These are phyloP conservation scores for Croton laevigatus DNA, from an alignment of 441 rosid genomes.

Conservation along the genomic window DNA sequence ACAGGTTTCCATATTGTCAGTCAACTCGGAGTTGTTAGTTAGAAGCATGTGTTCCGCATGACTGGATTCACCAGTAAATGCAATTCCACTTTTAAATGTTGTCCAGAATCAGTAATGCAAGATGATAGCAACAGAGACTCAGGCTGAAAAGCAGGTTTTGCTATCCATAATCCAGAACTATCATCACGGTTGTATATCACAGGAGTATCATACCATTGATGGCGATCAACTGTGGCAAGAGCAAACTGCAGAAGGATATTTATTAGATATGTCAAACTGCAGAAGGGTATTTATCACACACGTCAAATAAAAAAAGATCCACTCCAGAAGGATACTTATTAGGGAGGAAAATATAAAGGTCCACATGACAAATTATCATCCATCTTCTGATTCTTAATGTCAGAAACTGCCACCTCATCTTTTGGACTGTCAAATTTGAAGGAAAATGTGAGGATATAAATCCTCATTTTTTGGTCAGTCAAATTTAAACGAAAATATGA, in stretches of 20 bases:
- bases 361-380: not conserved
- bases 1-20: slow-evolving; percentile 56
- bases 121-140: slow-evolving; percentile 35
- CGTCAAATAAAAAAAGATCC: not conserved
- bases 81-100: slow-evolving; percentile 24
- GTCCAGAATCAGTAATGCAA: slow-evolving; percentile 30
- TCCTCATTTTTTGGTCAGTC: not conserved
- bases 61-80: slow-evolving; percentile 39
- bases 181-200: slow-evolving; percentile 90
- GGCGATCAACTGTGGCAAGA: slow-evolving; percentile 85
- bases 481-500: not conserved
- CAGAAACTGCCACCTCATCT: not conserved
- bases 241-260: slow-evolving; percentile 56
- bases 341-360: not conserved
- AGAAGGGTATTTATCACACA: slow-evolving; percentile 16
- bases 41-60: slow-evolving; percentile 45
- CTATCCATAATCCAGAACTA: slow-evolving; percentile 81
- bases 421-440: not conserved
- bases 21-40: slow-evolving; percentile 43
- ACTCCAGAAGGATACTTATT: not conserved
- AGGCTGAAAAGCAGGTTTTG: slow-evolving; percentile 56
- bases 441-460: not conserved
- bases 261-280: no score
- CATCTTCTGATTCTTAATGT: not conserved
- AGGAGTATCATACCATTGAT: slow-evolving; percentile 97